Evolutionary conservation across 306 rosid genomes (phyloP).

Genomic region (Vachellia collinsii): DNA sequence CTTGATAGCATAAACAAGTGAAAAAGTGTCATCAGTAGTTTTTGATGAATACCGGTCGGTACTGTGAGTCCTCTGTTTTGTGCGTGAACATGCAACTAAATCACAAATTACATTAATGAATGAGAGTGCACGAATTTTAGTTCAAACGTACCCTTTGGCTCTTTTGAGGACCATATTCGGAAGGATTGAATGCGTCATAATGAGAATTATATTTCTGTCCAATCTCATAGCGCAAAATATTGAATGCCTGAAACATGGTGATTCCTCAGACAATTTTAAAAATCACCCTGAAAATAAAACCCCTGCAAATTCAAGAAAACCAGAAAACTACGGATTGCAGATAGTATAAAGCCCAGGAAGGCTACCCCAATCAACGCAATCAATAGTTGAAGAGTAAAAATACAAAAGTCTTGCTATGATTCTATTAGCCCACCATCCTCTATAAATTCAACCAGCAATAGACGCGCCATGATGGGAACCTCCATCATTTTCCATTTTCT

Average conservation of each 20-base stretch:
- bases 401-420: not conserved
- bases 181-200: conserved; percentile 63
- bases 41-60: not conserved
- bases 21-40: not conserved
- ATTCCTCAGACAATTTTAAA: conserved; percentile 49
- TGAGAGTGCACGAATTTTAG: conserved; percentile 10
- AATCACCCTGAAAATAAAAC: conserved; percentile 49
- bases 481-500: not conserved
- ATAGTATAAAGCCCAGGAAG: conserved; percentile 6
- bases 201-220: conserved; percentile 88
- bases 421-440: too few species aligned
- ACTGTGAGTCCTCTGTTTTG: not conserved
- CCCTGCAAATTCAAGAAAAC: conserved; percentile 47
- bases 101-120: conserved; percentile 23
- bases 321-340: conserved; percentile 23
- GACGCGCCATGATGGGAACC: not conserved
- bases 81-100: conserved; percentile 1
- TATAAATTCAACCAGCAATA: not conserved
- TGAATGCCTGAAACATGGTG: conserved; percentile 83
- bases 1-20: not conserved
- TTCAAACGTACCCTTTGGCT: conserved; percentile 75
- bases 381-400: conserved; percentile 4
- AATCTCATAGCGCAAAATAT: conserved; percentile 74
- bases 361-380: not conserved
- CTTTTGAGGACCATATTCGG: conserved; percentile 70